phyloP scores from a whole-genome alignment of 2,329 filamentous ascomycete genomes.

The Nemania serpens region DNA sequence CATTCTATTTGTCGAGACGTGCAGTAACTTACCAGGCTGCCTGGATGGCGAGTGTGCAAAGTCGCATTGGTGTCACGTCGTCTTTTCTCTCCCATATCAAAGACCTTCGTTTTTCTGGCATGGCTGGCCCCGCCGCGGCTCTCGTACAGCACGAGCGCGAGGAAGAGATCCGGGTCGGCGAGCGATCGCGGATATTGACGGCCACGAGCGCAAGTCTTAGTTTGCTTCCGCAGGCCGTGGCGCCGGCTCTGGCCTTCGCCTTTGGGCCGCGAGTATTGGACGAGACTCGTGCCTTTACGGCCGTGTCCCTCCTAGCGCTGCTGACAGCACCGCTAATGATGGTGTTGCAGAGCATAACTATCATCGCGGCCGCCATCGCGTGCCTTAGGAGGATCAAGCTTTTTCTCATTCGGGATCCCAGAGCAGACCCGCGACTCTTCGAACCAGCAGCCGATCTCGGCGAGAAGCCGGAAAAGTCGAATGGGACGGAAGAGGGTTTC shows the following conservation, averaged over 20 bases:
- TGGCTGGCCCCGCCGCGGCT: not conserved
- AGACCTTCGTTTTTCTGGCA: not conserved
- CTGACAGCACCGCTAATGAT: conserved; percentile 7
- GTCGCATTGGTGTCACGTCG: not conserved
- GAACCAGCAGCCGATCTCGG: not conserved
- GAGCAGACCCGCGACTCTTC: not conserved
- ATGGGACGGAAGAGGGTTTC: not conserved
- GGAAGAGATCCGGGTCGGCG: not conserved
- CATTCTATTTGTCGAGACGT: not conserved
- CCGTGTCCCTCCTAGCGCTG: conserved; percentile 3
- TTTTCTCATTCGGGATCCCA: not conserved
- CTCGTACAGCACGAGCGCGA: not conserved
- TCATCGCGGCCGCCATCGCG: not conserved
- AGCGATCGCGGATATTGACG: not conserved
- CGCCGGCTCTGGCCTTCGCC: conserved; percentile 1
- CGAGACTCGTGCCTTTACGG: conserved; percentile 3
- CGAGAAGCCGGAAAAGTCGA: not conserved
- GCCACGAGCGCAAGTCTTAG: not conserved
- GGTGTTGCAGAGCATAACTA: not conserved
- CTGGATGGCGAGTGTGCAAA: not conserved
- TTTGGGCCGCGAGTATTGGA: conserved; percentile 9
- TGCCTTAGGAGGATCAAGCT: not conserved
- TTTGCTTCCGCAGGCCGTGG: not conserved
- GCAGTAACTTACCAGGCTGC: not conserved
- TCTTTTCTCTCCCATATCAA: not conserved